Percentiles rank a stretch among this genome's conserved stretches.
These are phyloP conservation scores for Candida maesae DNA, from an alignment of 805 yeast genomes.

Conservation along the genomic window DNA sequence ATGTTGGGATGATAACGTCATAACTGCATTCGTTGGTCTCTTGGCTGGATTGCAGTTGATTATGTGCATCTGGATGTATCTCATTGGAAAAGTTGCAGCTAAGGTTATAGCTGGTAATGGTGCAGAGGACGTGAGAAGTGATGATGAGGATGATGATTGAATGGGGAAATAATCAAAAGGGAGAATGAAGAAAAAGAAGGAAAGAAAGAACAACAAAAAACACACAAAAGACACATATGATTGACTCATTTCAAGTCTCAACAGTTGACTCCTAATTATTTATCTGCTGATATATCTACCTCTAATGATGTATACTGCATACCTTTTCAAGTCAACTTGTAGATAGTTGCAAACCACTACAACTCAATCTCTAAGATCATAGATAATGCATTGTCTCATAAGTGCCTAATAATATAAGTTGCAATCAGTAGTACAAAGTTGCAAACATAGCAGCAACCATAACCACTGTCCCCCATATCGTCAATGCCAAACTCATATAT, in stretches of 20 bases:
- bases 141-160: constrained; percentile 52
- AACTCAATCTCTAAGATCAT: too few species aligned
- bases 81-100: constrained; percentile 66
- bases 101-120: constrained; percentile 67
- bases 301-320: too few species aligned
- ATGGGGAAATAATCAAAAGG: not conserved
- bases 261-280: too few species aligned
- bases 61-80: constrained; percentile 67
- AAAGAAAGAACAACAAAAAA: too few species aligned
- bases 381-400: too few species aligned
- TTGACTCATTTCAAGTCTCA: too few species aligned
- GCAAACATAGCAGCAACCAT: constrained; percentile 61
- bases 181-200: too few species aligned
- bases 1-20: constrained; percentile 47
- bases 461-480: constrained; percentile 65
- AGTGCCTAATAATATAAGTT: too few species aligned
- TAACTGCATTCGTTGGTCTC: constrained; percentile 47
- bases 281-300: too few species aligned
- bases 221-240: too few species aligned
- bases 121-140: constrained; percentile 88
- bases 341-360: too few species aligned
- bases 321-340: too few species aligned
- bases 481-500: constrained; percentile 49
- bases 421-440: constrained; percentile 26
- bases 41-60: constrained; percentile 65